Conservation (phyloP, 2,329 filamentous ascomycete genomes). For the Bipolaris victoriae region DNA sequence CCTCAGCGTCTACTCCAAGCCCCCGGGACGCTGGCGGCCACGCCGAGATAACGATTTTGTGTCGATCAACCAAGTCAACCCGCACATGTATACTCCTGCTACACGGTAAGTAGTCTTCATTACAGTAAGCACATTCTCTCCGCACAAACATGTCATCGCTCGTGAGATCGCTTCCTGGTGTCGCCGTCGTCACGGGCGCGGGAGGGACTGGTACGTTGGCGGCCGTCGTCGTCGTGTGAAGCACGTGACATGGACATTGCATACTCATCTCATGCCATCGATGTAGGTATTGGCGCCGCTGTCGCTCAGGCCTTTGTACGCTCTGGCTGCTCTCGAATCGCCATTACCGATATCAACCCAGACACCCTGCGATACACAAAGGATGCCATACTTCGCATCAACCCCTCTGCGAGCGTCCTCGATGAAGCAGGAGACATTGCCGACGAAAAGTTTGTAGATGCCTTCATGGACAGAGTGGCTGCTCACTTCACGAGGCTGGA, state of each 20-base stretch:
- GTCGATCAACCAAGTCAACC: not conserved
- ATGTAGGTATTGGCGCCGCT: conserved; percentile 62
- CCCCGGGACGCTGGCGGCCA: not conserved
- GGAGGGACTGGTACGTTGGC: conserved; percentile 40
- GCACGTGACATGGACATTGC: not conserved
- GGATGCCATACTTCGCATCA: conserved; percentile 27
- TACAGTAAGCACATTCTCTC: no score
- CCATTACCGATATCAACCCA: conserved; percentile 61
- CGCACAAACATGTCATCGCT: conserved; percentile 19
- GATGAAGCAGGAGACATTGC: conserved; percentile 57
- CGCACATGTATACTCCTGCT: not conserved
- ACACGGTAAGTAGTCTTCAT: not conserved
- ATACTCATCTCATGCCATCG: not conserved
- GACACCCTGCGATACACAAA: conserved; percentile 46
- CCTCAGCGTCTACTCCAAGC: conserved; percentile 6
- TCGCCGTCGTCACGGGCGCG: conserved; percentile 44
- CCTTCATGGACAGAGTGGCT: conserved; percentile 47
- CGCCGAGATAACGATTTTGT: not conserved
- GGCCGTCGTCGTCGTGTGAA: no score
- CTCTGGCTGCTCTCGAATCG: conserved; percentile 59
- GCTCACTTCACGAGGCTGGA: conserved; percentile 57
- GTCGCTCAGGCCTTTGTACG: conserved; percentile 58
- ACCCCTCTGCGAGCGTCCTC: conserved; percentile 39
- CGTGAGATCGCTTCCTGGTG: conserved; percentile 31
- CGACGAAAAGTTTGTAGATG: conserved; percentile 54